A percentile compares a stretch with the other conserved stretches of the same genome.
These are phyloP conservation scores for Aspergillus sp. DNA, from an alignment of 2,329 filamentous ascomycete species.

Conservation along the genomic window DNA sequence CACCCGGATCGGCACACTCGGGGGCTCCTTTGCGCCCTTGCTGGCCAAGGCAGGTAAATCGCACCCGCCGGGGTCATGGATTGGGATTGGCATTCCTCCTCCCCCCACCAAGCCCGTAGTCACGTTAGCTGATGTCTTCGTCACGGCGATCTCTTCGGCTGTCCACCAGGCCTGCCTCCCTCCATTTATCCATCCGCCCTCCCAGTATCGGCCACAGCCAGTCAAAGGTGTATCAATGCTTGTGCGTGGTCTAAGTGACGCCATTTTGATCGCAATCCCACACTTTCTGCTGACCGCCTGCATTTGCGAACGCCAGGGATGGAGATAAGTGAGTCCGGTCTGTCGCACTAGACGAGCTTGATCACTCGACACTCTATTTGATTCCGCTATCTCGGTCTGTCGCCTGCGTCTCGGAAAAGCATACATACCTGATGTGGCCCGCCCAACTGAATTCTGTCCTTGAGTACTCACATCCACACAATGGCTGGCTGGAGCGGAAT, in stretches of 20 bases:
- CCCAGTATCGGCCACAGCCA: not conserved
- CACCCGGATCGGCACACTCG: not conserved
- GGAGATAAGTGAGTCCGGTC: not conserved
- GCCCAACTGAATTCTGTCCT: not conserved
- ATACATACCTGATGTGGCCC: not conserved
- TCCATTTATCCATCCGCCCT: not conserved
- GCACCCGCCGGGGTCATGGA: not conserved
- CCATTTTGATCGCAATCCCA: not conserved
- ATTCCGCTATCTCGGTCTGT: not conserved
- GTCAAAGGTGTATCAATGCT: not conserved
- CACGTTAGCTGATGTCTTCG: conserved; percentile 8
- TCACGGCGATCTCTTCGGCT: not conserved
- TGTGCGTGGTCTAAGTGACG: not conserved
- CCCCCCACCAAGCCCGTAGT: not conserved
- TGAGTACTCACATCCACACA: not conserved
- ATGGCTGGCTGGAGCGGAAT: conserved; percentile 9
- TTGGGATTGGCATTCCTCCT: not conserved
- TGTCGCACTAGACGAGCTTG: not conserved
- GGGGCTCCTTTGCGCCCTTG: not conserved
- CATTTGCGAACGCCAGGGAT: not conserved
- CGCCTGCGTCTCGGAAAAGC: not conserved
- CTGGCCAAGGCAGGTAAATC: not conserved
- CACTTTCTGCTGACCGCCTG: not conserved
- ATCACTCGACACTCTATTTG: not conserved
- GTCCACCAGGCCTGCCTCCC: not conserved